Evolutionary conservation across 148 eudicot genomes (phyloP), one percentile per base, ranked within the genome.

Genomic region (Polygonum maritimum): DNA sequence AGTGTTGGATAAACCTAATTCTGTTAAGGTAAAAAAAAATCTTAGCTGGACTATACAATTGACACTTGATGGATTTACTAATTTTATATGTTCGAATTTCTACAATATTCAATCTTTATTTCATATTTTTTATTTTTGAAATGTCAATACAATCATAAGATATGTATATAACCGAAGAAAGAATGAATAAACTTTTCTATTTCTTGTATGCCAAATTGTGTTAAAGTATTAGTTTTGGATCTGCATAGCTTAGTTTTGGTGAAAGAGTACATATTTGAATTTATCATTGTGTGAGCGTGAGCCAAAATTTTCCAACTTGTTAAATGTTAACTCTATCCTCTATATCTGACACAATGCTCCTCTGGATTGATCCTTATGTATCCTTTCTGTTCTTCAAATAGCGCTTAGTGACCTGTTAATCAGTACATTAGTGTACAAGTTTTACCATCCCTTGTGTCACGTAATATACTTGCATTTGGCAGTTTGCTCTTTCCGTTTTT

Each of bases 1-100:
- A 52, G 91, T 85, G 40, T 39, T 90, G 75, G 85, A 82, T 21
- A 89, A 83, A 81, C 87, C 96, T 12, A 82, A 77, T 19, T 84
- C 74, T 73, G 76, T 94, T 44, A 94, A 94, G 96, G 98, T 92
- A 82, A 78, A 52, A 14, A 65, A 0, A 13, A 14, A 35, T 65
- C 19, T 65, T 36, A 15, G 10, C 44, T 35, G 21, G 10, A 36
- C 41, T 65, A 36, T 35, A 35, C 21, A 65, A 35, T 4, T 36
- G 71, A 35, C 15, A 65, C 41, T 35, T 65, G 5, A 33, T 13
- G 1, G 21, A 14, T 33, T 65, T 65, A 18, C 44, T 15, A 9
- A 36, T 36, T 65, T 65, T 36, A 35, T 65, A 9, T 65, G 21
- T 15, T 65, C 16, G 44, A 36, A 65, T 35, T 35, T 65, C n/a